Percentiles rank a stretch among this genome's conserved stretches.
phyloP scores from a whole-genome alignment of 2,329 filamentous ascomycete genomes.

The Scedosporium apiospermum region DNA sequence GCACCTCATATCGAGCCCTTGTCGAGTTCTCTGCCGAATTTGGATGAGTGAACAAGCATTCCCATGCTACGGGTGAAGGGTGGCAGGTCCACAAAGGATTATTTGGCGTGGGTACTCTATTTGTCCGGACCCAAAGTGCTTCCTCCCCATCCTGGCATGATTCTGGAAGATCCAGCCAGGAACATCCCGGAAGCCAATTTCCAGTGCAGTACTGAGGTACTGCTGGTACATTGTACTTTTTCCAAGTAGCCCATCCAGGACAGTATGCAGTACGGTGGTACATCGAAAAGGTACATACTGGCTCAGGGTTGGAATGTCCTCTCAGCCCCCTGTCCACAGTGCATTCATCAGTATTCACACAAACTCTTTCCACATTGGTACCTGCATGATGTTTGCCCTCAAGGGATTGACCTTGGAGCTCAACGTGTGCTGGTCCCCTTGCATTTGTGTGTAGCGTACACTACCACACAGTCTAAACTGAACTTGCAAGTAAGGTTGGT shows the following conservation, averaged over 20 bases:
- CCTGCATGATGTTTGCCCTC: neutral
- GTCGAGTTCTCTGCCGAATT: neutral
- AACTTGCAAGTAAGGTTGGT: too few relatives aligned
- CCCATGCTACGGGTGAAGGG: neutral
- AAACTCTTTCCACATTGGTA: neutral
- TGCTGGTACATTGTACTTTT: neutral
- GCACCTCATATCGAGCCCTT: neutral
- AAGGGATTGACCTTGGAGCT: too few relatives aligned
- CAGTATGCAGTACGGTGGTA: too few relatives aligned
- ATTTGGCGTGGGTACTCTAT: neutral
- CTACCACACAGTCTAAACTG: too few relatives aligned
- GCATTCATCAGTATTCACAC: neutral
- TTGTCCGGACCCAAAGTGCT: neutral
- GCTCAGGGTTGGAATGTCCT: neutral
- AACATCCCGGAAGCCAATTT: neutral
- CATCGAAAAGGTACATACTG: too few relatives aligned
- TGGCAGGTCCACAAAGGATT: neutral
- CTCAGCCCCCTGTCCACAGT: neutral
- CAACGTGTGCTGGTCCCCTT: too few relatives aligned
- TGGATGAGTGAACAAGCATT: neutral
- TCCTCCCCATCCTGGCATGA: constrained; percentile 2
- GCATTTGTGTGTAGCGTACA: too few relatives aligned
- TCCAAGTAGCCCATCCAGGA: neutral
- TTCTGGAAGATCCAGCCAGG: constrained; percentile 2
- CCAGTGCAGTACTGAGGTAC: too few relatives aligned